These are phyloP conservation scores for Amanita jacksonii DNA, from an alignment of 768 basidiomycete species.

Conservation along the genomic window DNA sequence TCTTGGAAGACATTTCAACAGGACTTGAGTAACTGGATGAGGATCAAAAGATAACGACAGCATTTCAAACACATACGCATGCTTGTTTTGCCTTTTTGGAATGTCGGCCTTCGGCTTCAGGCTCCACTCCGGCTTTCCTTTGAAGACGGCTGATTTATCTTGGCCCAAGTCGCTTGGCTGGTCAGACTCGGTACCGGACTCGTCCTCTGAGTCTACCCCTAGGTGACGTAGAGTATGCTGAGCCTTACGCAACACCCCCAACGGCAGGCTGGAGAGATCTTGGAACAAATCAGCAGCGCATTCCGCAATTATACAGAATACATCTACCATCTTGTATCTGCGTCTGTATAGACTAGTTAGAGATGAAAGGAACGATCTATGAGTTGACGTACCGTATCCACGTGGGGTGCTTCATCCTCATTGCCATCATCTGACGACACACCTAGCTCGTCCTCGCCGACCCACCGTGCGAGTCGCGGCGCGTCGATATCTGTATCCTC, in stretches of 20 bases:
- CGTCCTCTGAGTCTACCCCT: constrained; percentile 29
- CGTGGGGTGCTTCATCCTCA: constrained; percentile 10
- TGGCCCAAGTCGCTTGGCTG: constrained; percentile 4
- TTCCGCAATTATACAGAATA: not conserved
- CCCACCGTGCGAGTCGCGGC: constrained; percentile 55
- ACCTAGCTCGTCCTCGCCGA: constrained; percentile 37
- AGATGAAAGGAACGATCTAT: not conserved
- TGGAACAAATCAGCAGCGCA: not conserved
- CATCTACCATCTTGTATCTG: constrained; percentile 19
- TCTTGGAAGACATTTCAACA: constrained; percentile 74
- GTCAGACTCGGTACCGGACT: constrained; percentile 14
- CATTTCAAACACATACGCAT: constrained; percentile 58
- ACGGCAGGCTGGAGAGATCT: constrained; percentile 55
- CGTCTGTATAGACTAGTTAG: constrained; percentile 13
- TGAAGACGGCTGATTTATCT: constrained; percentile 25
- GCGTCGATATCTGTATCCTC: constrained; percentile 36
- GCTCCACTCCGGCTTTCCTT: constrained; percentile 32
- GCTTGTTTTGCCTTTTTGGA: constrained; percentile 63
- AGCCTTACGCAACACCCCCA: constrained; percentile 58
- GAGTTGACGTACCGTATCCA: not conserved
- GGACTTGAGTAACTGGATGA: constrained; percentile 40
- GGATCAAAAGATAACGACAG: not conserved
- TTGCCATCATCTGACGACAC: constrained; percentile 26
- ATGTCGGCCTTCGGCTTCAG: constrained; percentile 34
- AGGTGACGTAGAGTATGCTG: constrained; percentile 41